phyloP scores from a whole-genome alignment of 164 flowering plant genomes.

The Santalum album region DNA sequence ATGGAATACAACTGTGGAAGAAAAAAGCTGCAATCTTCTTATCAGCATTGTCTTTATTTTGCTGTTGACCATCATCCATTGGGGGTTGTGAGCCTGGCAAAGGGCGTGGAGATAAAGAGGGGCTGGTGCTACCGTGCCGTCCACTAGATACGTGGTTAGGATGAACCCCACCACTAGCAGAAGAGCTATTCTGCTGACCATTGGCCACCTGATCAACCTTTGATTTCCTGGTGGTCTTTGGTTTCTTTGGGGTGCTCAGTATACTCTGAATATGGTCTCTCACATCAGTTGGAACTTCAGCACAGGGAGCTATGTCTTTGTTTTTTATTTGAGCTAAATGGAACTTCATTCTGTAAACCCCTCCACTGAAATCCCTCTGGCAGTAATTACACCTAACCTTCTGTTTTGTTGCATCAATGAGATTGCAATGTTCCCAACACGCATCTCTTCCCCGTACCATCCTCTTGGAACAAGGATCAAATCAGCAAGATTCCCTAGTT shows the following conservation, averaged over 20 bases:
- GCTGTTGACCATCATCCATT: constrained; percentile 36
- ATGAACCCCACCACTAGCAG: constrained; percentile 51
- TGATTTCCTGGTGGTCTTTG: constrained; percentile 39
- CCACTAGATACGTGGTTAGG: constrained; percentile 52
- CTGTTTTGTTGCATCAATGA: constrained; percentile 63
- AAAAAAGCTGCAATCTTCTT: constrained; percentile 53
- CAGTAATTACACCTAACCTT: constrained; percentile 74
- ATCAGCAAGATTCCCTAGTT: neutral
- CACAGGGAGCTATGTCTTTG: constrained; percentile 60
- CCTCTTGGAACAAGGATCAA: constrained; percentile 9
- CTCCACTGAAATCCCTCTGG: constrained; percentile 61
- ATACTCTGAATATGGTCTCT: constrained; percentile 41
- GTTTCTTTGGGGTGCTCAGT: constrained; percentile 52
- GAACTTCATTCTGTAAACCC: constrained; percentile 72
- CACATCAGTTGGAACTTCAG: constrained; percentile 59
- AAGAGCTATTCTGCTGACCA: constrained; percentile 55
- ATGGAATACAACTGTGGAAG: constrained; percentile 55
- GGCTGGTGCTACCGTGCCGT: constrained; percentile 49
- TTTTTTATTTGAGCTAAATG: constrained; percentile 71
- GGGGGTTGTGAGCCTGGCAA: constrained; percentile 31
- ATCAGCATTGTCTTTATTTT: constrained; percentile 50
- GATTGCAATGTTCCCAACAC: constrained; percentile 74
- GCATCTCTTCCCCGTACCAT: constrained; percentile 84
- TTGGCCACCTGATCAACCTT: constrained; percentile 33
- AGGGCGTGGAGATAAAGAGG: constrained; percentile 40